Evolutionary conservation across 805 yeast species (phyloP), one percentile per base, ranked within the genome.

Genomic region (Pichia kluyveri): DNA sequence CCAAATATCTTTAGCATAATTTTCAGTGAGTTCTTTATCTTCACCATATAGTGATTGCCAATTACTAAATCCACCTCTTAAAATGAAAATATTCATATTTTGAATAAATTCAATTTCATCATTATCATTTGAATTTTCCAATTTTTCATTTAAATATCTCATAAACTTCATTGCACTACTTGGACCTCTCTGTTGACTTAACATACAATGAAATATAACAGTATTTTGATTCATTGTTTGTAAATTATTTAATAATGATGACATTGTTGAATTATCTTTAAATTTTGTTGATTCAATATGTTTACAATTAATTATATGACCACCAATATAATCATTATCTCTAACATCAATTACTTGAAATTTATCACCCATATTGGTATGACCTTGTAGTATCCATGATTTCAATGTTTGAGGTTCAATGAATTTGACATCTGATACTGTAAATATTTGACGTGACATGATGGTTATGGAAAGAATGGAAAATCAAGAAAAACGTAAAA

Each of bases 181-280:
- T 0, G 98, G 98, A 0, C 98, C 98, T 45, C 99, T 70, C 51
- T 83, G 95, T 64, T 93, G 98, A 4, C 95, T 83, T 31, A 86
- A 71, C 30, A 90, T 89, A 64, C 99, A 91, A 62, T 93, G 96
- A 67, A 91, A 93, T 0, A 93, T 83, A 0, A 88, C 77, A 46
- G 76, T 79, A 5, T 63, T 53, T 2, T 56, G 49, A n/a, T 59
- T 61, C 11, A 64, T 59, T 10, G 27, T 12, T 8, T 40, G 10
- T 34, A 73, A 60, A 40, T 65, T 54, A n/a, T 59, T 55, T 19
- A 66, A 56, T 38, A 75, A 69, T 8, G 67, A 69, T 2, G 70
- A 70, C n/a, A 50, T 15, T 5, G 30, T 39, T 30, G 72, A 56
- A 19, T 64, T 66, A 41, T 61, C 55, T 17, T 60, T 57, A 53